Conservation (phyloP, 108 stramenopile species). For the Nitzschia sp. region DNA sequence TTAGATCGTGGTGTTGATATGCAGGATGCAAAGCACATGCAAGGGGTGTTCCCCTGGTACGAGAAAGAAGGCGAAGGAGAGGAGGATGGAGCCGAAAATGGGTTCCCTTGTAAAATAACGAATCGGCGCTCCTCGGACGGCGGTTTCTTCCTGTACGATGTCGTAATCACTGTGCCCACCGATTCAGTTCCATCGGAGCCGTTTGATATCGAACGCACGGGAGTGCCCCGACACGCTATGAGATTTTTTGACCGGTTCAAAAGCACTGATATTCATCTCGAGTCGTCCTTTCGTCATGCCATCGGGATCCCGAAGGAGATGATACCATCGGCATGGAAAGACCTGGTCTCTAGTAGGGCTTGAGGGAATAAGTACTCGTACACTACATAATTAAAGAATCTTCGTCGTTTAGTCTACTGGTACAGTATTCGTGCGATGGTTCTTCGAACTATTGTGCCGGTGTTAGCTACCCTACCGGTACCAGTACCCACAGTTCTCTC, state of each 20-base stretch:
- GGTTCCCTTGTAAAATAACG: conserved; percentile 27
- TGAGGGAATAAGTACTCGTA: neutral
- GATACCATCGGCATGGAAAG: conserved; percentile 63
- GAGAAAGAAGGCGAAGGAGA: neutral
- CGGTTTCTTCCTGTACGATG: conserved; percentile 3
- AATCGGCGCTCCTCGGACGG: conserved; percentile 25
- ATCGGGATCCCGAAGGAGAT: conserved; percentile 66
- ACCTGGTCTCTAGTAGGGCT: neutral
- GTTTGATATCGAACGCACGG: neutral
- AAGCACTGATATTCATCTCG: conserved; percentile 45
- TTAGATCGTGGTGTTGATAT: neutral
- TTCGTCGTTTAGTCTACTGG: too few species aligned
- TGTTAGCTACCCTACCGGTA: too few species aligned
- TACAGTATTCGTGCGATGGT: too few species aligned
- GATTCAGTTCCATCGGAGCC: conserved; percentile 10
- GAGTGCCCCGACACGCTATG: conserved; percentile 45
- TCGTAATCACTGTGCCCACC: conserved; percentile 11
- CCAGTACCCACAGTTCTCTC: too few species aligned
- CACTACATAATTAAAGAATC: too few species aligned
- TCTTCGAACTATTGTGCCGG: too few species aligned
- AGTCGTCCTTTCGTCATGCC: conserved; percentile 63
- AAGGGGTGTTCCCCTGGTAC: conserved; percentile 18
- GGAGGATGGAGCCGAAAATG: conserved; percentile 21
- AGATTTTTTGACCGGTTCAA: conserved; percentile 49
- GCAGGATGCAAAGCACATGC: conserved; percentile 20